Conservation (phyloP, 495 filamentous ascomycete genomes). For the Podospora didyma region DNA sequence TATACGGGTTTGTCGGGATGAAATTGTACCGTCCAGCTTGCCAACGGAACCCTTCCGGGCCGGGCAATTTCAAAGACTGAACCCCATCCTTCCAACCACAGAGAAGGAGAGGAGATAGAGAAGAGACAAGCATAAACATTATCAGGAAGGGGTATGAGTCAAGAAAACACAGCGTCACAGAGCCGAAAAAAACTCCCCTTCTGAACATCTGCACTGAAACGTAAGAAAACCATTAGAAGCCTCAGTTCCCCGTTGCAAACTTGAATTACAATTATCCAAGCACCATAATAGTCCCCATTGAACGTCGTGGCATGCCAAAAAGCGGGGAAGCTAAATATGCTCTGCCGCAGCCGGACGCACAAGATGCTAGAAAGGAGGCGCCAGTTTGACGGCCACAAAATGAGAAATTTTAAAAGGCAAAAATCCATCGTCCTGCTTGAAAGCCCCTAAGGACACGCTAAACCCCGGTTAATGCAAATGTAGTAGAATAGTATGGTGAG, state of each 20-base stretch:
- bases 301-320: constrained; percentile 1
- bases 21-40: too few relatives aligned
- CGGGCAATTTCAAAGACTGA: neutral
- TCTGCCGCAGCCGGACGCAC: neutral
- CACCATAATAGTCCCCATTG: neutral
- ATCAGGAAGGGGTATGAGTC: neutral
- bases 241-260: neutral
- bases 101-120: neutral
- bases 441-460: constrained; percentile 3
- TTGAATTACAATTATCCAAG: constrained; percentile 2
- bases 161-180: too few relatives aligned
- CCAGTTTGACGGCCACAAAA: neutral
- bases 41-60: neutral
- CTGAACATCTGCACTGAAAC: too few relatives aligned
- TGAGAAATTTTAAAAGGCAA: neutral
- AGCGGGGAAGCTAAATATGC: neutral
- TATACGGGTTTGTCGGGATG: too few relatives aligned
- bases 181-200: too few relatives aligned
- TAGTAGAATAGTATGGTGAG: constrained; percentile 9
- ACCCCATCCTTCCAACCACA: neutral
- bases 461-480: constrained; percentile 18
- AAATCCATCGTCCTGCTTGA: neutral
- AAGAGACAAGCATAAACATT: neutral
- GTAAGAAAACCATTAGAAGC: neutral
- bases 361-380: neutral